These are phyloP conservation scores for Paramyrothecium sp. DNA, from an alignment of 2,329 filamentous ascomycete genomes.

Conservation along the genomic window DNA sequence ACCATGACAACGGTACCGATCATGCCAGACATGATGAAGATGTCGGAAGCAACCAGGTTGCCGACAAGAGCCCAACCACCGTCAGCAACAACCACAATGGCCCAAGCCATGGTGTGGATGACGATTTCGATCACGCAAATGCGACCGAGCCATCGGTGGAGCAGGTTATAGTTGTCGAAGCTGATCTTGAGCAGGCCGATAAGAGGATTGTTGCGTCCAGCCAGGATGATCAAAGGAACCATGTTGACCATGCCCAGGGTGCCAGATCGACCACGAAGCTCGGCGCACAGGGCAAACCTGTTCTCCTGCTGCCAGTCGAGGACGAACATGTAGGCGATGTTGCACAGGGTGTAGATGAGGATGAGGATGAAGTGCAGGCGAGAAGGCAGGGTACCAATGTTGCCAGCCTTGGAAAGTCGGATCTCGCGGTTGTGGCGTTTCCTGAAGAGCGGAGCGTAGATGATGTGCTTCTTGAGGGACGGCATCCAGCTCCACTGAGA, in stretches of 20 bases:
- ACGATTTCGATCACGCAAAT: conserved; percentile 68
- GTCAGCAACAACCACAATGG: conserved; percentile 66
- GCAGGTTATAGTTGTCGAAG: conserved; percentile 91
- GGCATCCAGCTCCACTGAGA: conserved; percentile 62
- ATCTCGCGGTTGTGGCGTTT: conserved; percentile 70
- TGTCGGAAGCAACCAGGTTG: conserved; percentile 51
- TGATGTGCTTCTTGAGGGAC: conserved; percentile 58
- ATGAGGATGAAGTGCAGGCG: conserved; percentile 61
- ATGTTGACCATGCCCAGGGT: conserved; percentile 85
- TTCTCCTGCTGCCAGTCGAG: conserved; percentile 60
- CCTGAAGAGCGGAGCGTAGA: conserved; percentile 59
- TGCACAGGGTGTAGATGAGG: conserved; percentile 56
- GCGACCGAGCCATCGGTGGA: conserved; percentile 72
- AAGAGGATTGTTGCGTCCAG: conserved; percentile 89
- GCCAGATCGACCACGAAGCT: conserved; percentile 83
- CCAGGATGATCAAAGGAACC: conserved; percentile 85
- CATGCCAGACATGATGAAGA: conserved; percentile 66
- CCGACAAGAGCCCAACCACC: conserved; percentile 60
- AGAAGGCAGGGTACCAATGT: conserved; percentile 63
- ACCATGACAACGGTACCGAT: conserved; percentile 60
- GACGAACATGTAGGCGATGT: conserved; percentile 60
- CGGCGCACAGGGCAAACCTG: conserved; percentile 67
- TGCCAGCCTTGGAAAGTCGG: conserved; percentile 57
- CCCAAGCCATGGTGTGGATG: conserved; percentile 72
- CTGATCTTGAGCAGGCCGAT: conserved; percentile 80